These are phyloP conservation scores for Cryptosporidium bovis DNA, from an alignment of 169 alveolate species.

Conservation along the genomic window DNA sequence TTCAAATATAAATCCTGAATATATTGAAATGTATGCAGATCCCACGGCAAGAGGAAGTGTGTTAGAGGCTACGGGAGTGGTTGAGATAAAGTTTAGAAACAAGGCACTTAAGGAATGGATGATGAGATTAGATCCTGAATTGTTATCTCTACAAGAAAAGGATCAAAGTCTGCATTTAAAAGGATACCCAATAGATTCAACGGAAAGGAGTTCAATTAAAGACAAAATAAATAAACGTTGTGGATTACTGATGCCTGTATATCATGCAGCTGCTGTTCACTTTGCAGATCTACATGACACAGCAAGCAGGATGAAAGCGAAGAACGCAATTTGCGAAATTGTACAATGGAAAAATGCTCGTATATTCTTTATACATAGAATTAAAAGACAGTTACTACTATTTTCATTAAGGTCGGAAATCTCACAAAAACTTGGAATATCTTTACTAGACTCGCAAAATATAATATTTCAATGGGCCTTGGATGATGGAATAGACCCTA, in stretches of 20 bases:
- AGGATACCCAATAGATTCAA: constrained; percentile 73
- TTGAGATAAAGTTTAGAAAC: constrained; percentile 81
- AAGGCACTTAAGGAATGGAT: constrained; percentile 80
- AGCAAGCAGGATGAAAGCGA: constrained; percentile 86
- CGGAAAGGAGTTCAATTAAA: constrained; percentile 75
- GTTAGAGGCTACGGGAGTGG: constrained; percentile 85
- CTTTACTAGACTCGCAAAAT: constrained; percentile 41
- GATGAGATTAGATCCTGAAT: constrained; percentile 77
- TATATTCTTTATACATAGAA: constrained; percentile 81
- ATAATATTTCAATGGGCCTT: constrained; percentile 60
- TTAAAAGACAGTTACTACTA: constrained; percentile 79
- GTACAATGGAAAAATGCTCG: constrained; percentile 85
- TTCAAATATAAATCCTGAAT: constrained; percentile 83
- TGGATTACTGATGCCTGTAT: constrained; percentile 78
- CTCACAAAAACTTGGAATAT: constrained; percentile 40
- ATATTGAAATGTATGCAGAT: constrained; percentile 88
- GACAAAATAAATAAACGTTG: constrained; percentile 78
- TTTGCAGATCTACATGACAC: constrained; percentile 88
- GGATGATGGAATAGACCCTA: constrained; percentile 64
- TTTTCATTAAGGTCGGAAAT: constrained; percentile 77
- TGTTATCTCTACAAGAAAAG: constrained; percentile 71
- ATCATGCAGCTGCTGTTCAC: constrained; percentile 79
- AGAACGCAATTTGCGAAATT: constrained; percentile 82
- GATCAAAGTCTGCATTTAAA: constrained; percentile 65
- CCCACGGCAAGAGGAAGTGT: constrained; percentile 84